Conservation (phyloP, 169 alveolate species). For the Ichthyophthirius multifiliis region DNA sequence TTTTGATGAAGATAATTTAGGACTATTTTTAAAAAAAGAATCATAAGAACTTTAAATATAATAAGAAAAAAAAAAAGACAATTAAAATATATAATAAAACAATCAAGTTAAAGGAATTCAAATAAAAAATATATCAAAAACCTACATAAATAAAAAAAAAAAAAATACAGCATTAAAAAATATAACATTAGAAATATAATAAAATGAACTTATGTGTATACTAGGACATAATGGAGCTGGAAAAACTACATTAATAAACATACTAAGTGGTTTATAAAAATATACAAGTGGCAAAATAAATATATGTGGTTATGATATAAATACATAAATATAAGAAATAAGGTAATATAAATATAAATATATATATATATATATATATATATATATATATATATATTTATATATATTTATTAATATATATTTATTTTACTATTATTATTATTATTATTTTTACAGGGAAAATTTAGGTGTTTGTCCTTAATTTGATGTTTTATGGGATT, state of each 20-base stretch:
- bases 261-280: conserved; percentile 51
- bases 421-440: too few species aligned
- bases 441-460: conserved; percentile 53
- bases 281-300: conserved; percentile 38
- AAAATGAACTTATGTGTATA: conserved; percentile 80
- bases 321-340: conserved; percentile 5
- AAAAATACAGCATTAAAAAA: conserved; percentile 60
- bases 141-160: conserved; percentile 22
- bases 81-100: too few species aligned
- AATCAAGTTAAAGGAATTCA: too few species aligned
- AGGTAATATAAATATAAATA: conserved; percentile 3
- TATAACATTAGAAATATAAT: conserved; percentile 64
- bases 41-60: too few species aligned
- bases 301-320: not conserved
- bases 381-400: too few species aligned
- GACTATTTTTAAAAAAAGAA: too few species aligned
- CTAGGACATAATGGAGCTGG: conserved; percentile 76
- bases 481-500: conserved; percentile 62
- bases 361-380: too few species aligned
- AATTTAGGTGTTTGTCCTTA: conserved; percentile 70
- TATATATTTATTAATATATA: too few species aligned
- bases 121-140: too few species aligned
- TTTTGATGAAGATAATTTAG: too few species aligned
- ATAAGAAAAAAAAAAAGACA: too few species aligned
- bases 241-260: conserved; percentile 53